These are phyloP conservation scores for Aspergillus oerlinghausenensis DNA, from an alignment of 2,329 filamentous ascomycete genomes.

Conservation along the genomic window DNA sequence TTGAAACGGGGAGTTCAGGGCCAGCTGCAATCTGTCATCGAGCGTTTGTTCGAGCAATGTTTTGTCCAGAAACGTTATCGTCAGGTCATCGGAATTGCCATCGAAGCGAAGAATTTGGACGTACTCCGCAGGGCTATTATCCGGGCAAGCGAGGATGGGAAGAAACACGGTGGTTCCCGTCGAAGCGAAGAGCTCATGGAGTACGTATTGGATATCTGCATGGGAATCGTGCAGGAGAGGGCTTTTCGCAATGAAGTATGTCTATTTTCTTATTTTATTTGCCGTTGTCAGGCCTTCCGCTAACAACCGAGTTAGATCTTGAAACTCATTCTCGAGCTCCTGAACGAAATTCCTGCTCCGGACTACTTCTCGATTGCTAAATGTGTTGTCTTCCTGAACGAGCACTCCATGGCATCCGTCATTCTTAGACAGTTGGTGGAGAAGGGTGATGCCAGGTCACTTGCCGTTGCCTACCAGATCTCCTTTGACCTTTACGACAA, in stretches of 20 bases:
- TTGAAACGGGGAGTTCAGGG: conserved; percentile 70
- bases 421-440: conserved; percentile 79
- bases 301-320: conserved; percentile 58
- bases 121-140: conserved; percentile 83
- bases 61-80: conserved; percentile 81
- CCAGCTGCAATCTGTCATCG: conserved; percentile 76
- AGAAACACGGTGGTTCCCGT: conserved; percentile 54
- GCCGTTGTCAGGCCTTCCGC: not conserved
- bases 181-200: conserved; percentile 92
- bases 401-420: conserved; percentile 81
- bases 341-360: conserved; percentile 85
- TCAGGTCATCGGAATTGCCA: conserved; percentile 93
- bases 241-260: conserved; percentile 67
- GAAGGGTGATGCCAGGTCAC: conserved; percentile 70
- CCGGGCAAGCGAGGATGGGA: conserved; percentile 81
- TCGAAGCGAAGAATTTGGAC: conserved; percentile 88
- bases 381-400: conserved; percentile 92
- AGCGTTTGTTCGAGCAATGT: conserved; percentile 87
- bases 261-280: not conserved
- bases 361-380: conserved; percentile 98
- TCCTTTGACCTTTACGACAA: conserved; percentile 98
- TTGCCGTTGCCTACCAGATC: conserved; percentile 90
- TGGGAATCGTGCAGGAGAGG: conserved; percentile 95
- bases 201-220: conserved; percentile 90
- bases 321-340: conserved; percentile 85